These are phyloP conservation scores for Torulaspora maleeae DNA, from an alignment of 805 yeast species.

Conservation along the genomic window DNA sequence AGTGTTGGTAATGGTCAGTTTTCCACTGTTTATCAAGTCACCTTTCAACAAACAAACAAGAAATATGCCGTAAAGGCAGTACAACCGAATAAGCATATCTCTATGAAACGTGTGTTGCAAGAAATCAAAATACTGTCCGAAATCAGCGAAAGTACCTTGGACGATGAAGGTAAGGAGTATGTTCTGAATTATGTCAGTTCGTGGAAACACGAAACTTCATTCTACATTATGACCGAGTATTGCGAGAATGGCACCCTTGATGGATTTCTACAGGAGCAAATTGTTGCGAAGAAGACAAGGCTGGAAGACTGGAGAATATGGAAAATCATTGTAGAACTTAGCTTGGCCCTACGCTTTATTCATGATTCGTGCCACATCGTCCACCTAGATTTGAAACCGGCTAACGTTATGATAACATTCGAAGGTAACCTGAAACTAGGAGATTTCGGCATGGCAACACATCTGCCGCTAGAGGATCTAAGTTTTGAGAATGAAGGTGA, in stretches of 20 bases:
- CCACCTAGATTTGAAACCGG: constrained; percentile 92
- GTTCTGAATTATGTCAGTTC: constrained; percentile 74
- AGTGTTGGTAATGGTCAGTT: constrained; percentile 84
- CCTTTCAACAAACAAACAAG: constrained; percentile 51
- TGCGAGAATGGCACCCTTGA: constrained; percentile 93
- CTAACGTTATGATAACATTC: constrained; percentile 87
- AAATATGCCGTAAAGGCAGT: constrained; percentile 85
- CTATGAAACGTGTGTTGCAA: constrained; percentile 27
- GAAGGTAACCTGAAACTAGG: constrained; percentile 94
- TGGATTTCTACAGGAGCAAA: constrained; percentile 73
- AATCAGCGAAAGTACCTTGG: constrained; percentile 33
- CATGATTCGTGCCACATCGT: constrained; percentile 69
- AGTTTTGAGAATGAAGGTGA: constrained; percentile 93
- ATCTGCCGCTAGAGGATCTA: constrained; percentile 57
- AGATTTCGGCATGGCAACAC: constrained; percentile 92
- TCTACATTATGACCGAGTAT: constrained; percentile 89
- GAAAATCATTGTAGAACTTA: constrained; percentile 85
- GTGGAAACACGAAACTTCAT: constrained; percentile 73
- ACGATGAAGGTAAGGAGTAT: constrained; percentile 60
- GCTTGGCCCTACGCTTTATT: constrained; percentile 73
- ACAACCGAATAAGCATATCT: constrained; percentile 42
- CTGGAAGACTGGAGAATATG: constrained; percentile 96
- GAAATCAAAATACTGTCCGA: constrained; percentile 31
- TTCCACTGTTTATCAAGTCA: constrained; percentile 79
- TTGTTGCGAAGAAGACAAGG: constrained; percentile 48